Evolutionary conservation across 495 filamentous ascomycete genomes (phyloP), one percentile per base, ranked within the genome.

Genomic region (Coniosporium apollinis): DNA sequence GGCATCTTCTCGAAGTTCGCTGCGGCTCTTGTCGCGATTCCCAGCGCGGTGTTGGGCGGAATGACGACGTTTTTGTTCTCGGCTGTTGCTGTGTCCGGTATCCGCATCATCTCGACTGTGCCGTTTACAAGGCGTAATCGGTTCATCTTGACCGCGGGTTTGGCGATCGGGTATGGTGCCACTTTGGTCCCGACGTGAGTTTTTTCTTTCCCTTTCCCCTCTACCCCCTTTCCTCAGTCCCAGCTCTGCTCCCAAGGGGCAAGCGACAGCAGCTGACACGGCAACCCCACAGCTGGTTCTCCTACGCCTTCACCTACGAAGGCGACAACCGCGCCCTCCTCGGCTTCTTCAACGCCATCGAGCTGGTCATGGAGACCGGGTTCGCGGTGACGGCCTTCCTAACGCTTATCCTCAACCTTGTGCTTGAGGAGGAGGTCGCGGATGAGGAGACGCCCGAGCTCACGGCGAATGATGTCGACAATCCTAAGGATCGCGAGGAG

Each of bases 31-130:
- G 79, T 87, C 7, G 62, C 83, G 26, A 93, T 93, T 44, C 86
- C 86, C 0, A 58, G 66, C 19, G 45, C 86, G 1, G 83, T 92
- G 1, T 62, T 93, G 3, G 85, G 85, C 34, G 86, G 86, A 20
- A 91, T 94, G 82, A 93, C 86, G 0, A 86, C 82, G 1, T 93
- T 93, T 58, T 65, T 94, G 11, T 93, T 93, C 61, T 68, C 66
- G 41, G 67, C 80, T 6, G 86, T 94, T 18, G 79, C 81, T 13
- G 72, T 91, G 11, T 89, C 80, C 1, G 86, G 86, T 45, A 70
- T 93, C 39, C 70, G 82, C 30, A 92, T 94, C 45, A 82, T 89
- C 47, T 61, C 72, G 17, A 76, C 74, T 6, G 66, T 81, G 3
- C 70, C 75, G 2, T 92, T 91, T 56, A 91, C 72, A 19, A 71